Conservation (phyloP, 192 early-diverging fungal genomes). For the Jimgerdemannia lactiflua region DNA sequence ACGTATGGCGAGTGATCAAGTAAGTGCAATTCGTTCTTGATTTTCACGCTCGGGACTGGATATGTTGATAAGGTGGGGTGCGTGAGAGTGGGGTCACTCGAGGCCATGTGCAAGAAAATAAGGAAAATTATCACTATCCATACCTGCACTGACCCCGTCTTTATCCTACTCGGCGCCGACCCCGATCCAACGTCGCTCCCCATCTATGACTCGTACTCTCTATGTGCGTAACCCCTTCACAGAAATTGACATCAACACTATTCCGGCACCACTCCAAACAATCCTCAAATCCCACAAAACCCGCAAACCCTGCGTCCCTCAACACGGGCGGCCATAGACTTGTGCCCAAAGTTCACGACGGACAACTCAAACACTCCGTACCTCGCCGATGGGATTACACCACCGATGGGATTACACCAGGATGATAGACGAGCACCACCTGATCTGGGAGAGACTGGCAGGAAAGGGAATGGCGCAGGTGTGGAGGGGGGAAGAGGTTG, state of each 20-base stretch:
- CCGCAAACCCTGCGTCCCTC: background rate
- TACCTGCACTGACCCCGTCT: background rate
- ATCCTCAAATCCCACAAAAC: background rate
- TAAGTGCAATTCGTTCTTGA: no score
- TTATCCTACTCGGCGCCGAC: background rate
- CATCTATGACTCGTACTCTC: background rate
- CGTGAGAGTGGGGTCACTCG: no score
- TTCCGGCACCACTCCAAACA: background rate
- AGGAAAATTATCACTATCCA: no score
- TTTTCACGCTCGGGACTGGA: no score
- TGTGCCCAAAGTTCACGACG: constrained; percentile 19
- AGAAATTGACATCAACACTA: no score
- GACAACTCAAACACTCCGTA: constrained; percentile 8
- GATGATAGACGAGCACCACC: constrained; percentile 16
- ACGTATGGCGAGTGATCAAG: no score
- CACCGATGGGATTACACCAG: constrained; percentile 21
- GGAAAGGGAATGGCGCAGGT: constrained; percentile 32
- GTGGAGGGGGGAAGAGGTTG: constrained; percentile 14
- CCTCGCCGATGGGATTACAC: constrained; percentile 27
- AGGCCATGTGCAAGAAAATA: no score
- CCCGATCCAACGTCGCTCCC: background rate
- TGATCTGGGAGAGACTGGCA: constrained; percentile 13
- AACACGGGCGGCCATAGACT: constrained; percentile 27
- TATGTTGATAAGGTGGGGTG: no score
- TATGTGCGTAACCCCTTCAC: background rate